Conservation (phyloP, 257 asterid genomes). For the Solanum corneliomulleri region DNA sequence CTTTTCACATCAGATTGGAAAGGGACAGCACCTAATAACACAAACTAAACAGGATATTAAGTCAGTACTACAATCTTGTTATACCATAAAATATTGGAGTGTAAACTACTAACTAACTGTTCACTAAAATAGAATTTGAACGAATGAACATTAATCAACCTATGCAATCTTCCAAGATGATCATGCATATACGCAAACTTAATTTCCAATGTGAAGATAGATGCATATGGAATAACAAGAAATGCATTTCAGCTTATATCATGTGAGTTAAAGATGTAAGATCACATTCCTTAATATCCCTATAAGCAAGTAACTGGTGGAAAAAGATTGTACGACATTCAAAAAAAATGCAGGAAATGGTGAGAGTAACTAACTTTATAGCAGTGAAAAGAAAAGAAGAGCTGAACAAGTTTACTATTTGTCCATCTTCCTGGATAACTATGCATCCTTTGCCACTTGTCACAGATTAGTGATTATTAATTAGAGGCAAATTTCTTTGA, state of each 20-base stretch:
- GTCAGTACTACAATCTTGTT: background rate
- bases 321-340: background rate
- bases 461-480: background rate
- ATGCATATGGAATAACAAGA: background rate
- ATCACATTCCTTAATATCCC: background rate
- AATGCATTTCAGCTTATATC: background rate
- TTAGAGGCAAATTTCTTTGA: background rate
- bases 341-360: background rate
- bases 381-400: background rate
- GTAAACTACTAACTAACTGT: background rate
- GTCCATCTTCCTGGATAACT: background rate
- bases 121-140: background rate
- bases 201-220: background rate
- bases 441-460: background rate
- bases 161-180: background rate
- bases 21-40: constrained; percentile 54
- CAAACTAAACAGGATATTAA: constrained; percentile 20
- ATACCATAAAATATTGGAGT: background rate
- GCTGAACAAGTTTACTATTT: background rate
- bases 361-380: background rate
- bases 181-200: background rate
- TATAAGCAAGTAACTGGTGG: background rate
- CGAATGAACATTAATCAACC: background rate
- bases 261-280: background rate
- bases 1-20: constrained; percentile 43